Percentiles rank a stretch among this genome's conserved stretches.
Conservation (phyloP, 345 rosid species). For the Limnanthes douglasii region DNA sequence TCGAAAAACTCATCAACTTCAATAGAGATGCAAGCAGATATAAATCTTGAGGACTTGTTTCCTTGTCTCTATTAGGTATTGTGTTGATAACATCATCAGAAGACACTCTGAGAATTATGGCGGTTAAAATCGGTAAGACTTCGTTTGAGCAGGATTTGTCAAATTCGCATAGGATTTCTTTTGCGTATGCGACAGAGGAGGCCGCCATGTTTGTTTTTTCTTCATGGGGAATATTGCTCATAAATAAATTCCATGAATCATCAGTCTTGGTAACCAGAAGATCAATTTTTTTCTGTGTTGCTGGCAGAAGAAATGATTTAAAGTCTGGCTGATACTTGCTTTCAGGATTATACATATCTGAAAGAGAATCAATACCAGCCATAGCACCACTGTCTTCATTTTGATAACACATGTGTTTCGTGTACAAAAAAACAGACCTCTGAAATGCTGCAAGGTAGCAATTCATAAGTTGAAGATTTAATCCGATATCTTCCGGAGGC, state of each 20-base stretch:
- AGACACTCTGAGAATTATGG: conserved; percentile 27
- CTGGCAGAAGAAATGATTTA: conserved; percentile 35
- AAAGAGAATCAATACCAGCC: conserved; percentile 12
- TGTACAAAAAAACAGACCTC: conserved; percentile 48
- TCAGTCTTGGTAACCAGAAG: conserved; percentile 23
- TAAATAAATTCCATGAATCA: conserved; percentile 25
- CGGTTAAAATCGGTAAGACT: conserved; percentile 32
- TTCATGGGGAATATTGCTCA: conserved; percentile 15
- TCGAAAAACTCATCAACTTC: conserved; percentile 55
- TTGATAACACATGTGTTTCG: conserved; percentile 25
- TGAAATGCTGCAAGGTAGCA: conserved; percentile 37
- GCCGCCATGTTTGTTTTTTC: conserved; percentile 31
- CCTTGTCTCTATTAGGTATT: conserved; percentile 9
- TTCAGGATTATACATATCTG: conserved; percentile 11
- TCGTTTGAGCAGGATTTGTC: conserved; percentile 26
- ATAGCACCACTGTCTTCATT: conserved; percentile 10
- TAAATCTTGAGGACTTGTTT: conserved; percentile 31
- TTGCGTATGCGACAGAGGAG: conserved; percentile 28
- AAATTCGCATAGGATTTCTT: conserved; percentile 22
- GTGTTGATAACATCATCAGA: conserved; percentile 29
- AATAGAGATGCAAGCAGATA: conserved; percentile 58
- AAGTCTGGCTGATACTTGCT: conserved; percentile 17
- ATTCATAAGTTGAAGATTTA: conserved; percentile 18
- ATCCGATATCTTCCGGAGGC: conserved; percentile 12
- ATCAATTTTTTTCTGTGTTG: conserved; percentile 27